These are phyloP conservation scores for Gastrodia elata DNA, from an alignment of 106 monocot species.

Conservation along the genomic window DNA sequence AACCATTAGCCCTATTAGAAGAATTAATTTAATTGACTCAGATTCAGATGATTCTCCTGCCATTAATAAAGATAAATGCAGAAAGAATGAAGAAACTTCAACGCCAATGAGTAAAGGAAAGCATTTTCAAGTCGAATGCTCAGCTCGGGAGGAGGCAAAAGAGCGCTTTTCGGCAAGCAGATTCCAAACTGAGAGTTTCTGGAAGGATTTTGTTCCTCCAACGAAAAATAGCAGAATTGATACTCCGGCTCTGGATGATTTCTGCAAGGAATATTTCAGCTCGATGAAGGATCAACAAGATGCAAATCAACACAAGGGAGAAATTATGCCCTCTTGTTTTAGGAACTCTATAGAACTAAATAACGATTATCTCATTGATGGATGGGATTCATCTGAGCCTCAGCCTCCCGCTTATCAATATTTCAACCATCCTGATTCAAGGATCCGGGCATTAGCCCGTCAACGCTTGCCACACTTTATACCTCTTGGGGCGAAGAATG, in stretches of 20 bases:
- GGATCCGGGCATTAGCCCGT: constrained; percentile 37
- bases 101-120: constrained; percentile 6
- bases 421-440: constrained; percentile 61
- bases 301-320: constrained; percentile 13
- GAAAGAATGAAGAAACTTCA: constrained; percentile 6
- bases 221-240: constrained; percentile 27
- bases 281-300: constrained; percentile 19
- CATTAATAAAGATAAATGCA: constrained; percentile 11
- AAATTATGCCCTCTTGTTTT: not conserved
- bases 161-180: constrained; percentile 12
- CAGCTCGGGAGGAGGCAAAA: not conserved
- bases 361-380: constrained; percentile 14
- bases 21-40: constrained; percentile 64
- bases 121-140: not conserved
- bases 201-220: constrained; percentile 28
- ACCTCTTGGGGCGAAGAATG: constrained; percentile 42
- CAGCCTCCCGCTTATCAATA: constrained; percentile 62
- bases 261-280: constrained; percentile 80
- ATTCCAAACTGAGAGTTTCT: constrained; percentile 18
- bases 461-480: constrained; percentile 50
- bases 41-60: constrained; percentile 52
- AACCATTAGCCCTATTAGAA: constrained; percentile 67
- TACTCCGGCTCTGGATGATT: constrained; percentile 82
- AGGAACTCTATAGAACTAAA: constrained; percentile 22
- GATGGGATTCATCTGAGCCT: constrained; percentile 21